Conservation (phyloP, 139 green algal genomes). For the Desmodesmus armatus region DNA sequence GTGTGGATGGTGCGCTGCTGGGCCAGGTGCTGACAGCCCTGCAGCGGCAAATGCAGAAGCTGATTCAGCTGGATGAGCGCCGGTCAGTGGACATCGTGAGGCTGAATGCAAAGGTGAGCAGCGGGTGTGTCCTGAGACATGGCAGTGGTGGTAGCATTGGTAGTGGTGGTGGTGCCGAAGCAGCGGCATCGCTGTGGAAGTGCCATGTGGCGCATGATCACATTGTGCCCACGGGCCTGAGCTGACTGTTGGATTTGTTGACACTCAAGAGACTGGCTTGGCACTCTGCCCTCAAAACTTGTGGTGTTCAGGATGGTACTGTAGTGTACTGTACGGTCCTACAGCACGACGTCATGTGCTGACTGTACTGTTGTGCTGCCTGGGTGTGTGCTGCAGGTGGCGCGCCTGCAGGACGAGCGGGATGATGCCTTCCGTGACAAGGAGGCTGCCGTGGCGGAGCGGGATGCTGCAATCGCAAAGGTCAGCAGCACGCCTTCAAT, state of each 20-base stretch:
- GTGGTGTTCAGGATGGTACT: too few relatives aligned
- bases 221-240: too few relatives aligned
- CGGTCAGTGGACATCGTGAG: conserved; percentile 19
- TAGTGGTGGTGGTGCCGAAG: too few relatives aligned
- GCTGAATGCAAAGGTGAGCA: not conserved
- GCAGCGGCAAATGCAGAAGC: conserved; percentile 45
- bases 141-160: too few relatives aligned
- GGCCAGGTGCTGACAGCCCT: conserved; percentile 21
- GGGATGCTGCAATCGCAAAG: not conserved
- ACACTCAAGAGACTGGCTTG: too few relatives aligned
- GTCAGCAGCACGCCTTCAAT: not conserved
- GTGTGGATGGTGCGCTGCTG: conserved; percentile 17
- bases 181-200: too few relatives aligned
- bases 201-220: too few relatives aligned
- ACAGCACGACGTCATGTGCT: too few relatives aligned
- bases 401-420: conserved; percentile 25
- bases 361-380: too few relatives aligned
- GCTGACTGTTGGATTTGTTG: too few relatives aligned
- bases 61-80: conserved; percentile 31
- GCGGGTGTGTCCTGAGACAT: not conserved
- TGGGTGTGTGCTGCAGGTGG: conserved; percentile 18
- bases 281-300: too few relatives aligned
- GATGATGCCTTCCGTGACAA: not conserved
- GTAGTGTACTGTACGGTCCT: too few relatives aligned
- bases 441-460: conserved; percentile 11